Percentiles rank a stretch among this genome's conserved stretches.
Conservation (phyloP, 1,284 basidiomycete genomes). For the Boletus albobrunnescens region DNA sequence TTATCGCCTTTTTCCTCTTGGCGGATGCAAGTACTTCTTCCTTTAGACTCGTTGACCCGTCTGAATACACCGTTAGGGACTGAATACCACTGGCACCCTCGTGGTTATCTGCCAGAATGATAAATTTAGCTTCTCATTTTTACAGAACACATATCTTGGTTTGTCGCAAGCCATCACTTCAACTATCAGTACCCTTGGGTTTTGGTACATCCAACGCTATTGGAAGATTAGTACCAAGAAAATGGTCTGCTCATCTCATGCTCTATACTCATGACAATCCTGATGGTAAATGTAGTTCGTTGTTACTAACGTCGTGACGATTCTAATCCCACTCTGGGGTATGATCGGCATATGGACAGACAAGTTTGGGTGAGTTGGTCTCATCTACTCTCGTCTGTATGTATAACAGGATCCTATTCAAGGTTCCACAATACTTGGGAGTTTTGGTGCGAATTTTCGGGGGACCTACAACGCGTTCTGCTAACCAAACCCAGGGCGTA, state of each 20-base stretch:
- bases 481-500: slow-evolving; percentile 23
- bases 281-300: slow-evolving; percentile 48
- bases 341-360: slow-evolving; percentile 82
- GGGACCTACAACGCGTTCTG: background rate
- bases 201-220: slow-evolving; percentile 78
- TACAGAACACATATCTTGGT: slow-evolving; percentile 75
- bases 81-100: slow-evolving; percentile 77
- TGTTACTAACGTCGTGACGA: slow-evolving; percentile 72
- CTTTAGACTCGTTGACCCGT: background rate
- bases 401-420: background rate
- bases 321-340: slow-evolving; percentile 81
- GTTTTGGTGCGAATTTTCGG: slow-evolving; percentile 54
- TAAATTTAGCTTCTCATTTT: slow-evolving; percentile 69
- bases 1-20: slow-evolving; percentile 73
- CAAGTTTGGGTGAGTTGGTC: slow-evolving; percentile 55
- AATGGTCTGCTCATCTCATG: slow-evolving; percentile 47
- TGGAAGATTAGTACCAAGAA: slow-evolving; percentile 74
- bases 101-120: slow-evolving; percentile 76
- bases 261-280: background rate
- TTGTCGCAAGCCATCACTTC: slow-evolving; percentile 70
- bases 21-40: slow-evolving; percentile 49
- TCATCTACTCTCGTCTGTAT: background rate
- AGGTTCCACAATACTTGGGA: slow-evolving; percentile 84
- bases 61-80: slow-evolving; percentile 43
- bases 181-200: slow-evolving; percentile 65